Conservation (phyloP, 2,329 filamentous ascomycete genomes). For the Fusarium abutilonis region DNA sequence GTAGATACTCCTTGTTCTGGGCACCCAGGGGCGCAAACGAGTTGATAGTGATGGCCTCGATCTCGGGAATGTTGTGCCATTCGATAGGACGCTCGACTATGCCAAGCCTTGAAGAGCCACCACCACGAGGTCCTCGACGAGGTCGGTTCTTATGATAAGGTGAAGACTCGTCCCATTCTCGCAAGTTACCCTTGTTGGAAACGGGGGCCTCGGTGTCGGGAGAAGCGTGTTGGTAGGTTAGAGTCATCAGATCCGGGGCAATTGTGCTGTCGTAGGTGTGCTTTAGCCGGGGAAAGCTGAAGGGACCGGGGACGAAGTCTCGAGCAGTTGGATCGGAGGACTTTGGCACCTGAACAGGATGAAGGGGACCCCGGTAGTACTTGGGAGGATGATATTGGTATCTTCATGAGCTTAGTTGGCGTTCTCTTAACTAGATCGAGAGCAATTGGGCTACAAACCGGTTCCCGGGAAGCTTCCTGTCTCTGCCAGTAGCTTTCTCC, state of each 20-base stretch:
- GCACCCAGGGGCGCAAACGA: conserved; percentile 75
- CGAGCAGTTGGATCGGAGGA: conserved; percentile 88
- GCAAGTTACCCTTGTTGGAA: conserved; percentile 70
- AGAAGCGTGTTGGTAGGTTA: conserved; percentile 86
- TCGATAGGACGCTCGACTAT: conserved; percentile 77
- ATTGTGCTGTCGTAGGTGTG: conserved; percentile 91
- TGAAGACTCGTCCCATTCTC: conserved; percentile 87
- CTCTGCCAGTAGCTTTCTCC: conserved; percentile 50
- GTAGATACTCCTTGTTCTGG: conserved; percentile 77
- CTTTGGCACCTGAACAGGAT: conserved; percentile 90
- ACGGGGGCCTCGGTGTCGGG: conserved; percentile 72
- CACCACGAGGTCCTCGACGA: conserved; percentile 83
- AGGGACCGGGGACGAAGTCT: conserved; percentile 89
- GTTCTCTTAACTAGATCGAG: background rate
- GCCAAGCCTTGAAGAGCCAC: conserved; percentile 69
- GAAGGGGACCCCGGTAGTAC: conserved; percentile 92
- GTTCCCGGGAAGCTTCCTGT: conserved; percentile 57
- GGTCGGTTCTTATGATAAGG: conserved; percentile 95
- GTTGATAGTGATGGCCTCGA: conserved; percentile 84
- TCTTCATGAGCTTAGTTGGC: conserved; percentile 58
- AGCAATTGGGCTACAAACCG: conserved; percentile 50
- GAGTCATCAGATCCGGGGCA: conserved; percentile 85
- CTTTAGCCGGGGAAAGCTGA: conserved; percentile 84
- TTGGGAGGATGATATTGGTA: conserved; percentile 96
- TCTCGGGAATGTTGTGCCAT: conserved; percentile 85